phyloP scores from a whole-genome alignment of 495 filamentous ascomycete species.

The Podospora pseudoanserina region DNA sequence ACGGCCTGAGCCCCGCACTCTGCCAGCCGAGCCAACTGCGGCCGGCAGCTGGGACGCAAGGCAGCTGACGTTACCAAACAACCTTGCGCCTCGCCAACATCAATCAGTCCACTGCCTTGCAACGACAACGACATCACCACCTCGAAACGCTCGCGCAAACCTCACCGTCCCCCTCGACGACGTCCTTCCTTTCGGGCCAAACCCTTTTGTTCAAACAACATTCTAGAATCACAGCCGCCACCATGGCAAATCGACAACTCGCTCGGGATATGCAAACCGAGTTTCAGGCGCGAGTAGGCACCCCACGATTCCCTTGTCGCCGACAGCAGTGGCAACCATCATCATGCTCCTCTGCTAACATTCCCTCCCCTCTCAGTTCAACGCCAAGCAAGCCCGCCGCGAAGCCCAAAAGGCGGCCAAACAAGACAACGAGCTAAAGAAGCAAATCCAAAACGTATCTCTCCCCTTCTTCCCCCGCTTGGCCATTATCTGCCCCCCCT shows the following conservation, averaged over 20 bases:
- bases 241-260: slow-evolving; percentile 51
- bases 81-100: neutral
- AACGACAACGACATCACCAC: neutral
- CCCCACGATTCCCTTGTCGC: slow-evolving; percentile 5
- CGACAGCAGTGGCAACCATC: neutral
- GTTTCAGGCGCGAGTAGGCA: slow-evolving; percentile 48
- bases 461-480: slow-evolving; percentile 13
- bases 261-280: slow-evolving; percentile 51
- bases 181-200: neutral
- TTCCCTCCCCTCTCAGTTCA: slow-evolving; percentile 54
- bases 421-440: slow-evolving; percentile 75
- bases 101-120: neutral
- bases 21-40: neutral
- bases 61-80: neutral
- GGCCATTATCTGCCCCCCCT: neutral
- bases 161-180: neutral
- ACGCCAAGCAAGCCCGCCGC: slow-evolving; percentile 75
- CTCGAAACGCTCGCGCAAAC: neutral
- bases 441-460: slow-evolving; percentile 73
- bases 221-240: slow-evolving; percentile 16
- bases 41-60: neutral
- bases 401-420: slow-evolving; percentile 78
- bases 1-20: neutral
- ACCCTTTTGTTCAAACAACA: neutral
- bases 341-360: neutral